These are phyloP conservation scores for Nicotiana knightiana DNA, from an alignment of 257 asterid genomes.

Conservation along the genomic window DNA sequence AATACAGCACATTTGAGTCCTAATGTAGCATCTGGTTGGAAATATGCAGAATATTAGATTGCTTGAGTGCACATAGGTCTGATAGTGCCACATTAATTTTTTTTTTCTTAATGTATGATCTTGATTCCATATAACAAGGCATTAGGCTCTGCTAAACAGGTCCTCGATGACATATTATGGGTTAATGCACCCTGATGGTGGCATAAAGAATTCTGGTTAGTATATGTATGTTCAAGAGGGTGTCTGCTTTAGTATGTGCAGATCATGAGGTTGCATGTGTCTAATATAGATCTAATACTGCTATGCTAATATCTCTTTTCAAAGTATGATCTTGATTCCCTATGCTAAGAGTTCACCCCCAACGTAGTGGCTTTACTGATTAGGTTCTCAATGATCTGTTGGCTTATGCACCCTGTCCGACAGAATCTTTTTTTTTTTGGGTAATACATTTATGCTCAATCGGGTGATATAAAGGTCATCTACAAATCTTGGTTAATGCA, in stretches of 20 bases:
- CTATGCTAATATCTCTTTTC: background rate
- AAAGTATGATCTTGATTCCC: background rate
- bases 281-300: background rate
- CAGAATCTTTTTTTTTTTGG: background rate
- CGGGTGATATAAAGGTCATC: background rate
- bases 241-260: background rate
- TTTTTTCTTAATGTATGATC: background rate
- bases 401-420: background rate
- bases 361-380: background rate
- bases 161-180: background rate
- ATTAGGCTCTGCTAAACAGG: background rate
- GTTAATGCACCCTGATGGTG: background rate
- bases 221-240: background rate
- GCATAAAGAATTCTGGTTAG: background rate
- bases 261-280: background rate
- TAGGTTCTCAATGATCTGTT: background rate
- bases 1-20: background rate
- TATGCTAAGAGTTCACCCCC: background rate
- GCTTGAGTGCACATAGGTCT: background rate
- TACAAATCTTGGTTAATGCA: background rate
- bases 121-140: background rate
- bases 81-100: background rate
- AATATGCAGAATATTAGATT: background rate
- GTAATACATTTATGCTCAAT: background rate
- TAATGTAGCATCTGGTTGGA: conserved; percentile 5